Evolutionary conservation across 768 basidiomycete genomes (phyloP).

Genomic region (Boletus speciosus): DNA sequence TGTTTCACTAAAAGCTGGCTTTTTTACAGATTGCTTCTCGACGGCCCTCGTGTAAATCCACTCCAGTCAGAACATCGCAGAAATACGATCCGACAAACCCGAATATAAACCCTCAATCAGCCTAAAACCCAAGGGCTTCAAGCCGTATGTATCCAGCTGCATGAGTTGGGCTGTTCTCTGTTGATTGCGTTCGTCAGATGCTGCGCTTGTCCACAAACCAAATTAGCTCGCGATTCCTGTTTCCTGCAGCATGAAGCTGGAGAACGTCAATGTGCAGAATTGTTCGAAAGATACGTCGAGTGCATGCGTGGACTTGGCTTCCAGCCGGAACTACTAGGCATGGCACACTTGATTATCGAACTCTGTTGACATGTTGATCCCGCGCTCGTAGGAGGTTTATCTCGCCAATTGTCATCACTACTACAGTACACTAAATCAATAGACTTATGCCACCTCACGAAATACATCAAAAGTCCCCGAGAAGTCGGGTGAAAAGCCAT

Average conservation of each 20-base stretch:
- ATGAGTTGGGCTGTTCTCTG: neutral
- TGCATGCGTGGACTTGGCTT: constrained; percentile 94
- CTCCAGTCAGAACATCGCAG: constrained; percentile 32
- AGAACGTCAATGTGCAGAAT: constrained; percentile 73
- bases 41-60: constrained; percentile 43
- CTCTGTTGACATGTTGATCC: neutral
- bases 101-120: constrained; percentile 60
- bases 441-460: constrained; percentile 9
- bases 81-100: constrained; percentile 73
- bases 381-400: neutral
- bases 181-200: constrained; percentile 52
- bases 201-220: constrained; percentile 94
- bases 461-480: neutral
- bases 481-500: neutral
- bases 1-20: too few species aligned
- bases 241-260: constrained; percentile 72
- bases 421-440: constrained; percentile 2
- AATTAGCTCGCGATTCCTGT: constrained; percentile 89
- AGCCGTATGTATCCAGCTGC: constrained; percentile 63
- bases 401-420: neutral
- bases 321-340: constrained; percentile 36
- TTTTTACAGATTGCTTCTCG: constrained; percentile 46
- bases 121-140: constrained; percentile 89
- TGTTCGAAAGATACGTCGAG: constrained; percentile 75
- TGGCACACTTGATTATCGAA: neutral